Evolutionary conservation across 2,329 filamentous ascomycete species (phyloP), one percentile per base, ranked within the genome.

Genomic region (Zasmidium cellare): DNA sequence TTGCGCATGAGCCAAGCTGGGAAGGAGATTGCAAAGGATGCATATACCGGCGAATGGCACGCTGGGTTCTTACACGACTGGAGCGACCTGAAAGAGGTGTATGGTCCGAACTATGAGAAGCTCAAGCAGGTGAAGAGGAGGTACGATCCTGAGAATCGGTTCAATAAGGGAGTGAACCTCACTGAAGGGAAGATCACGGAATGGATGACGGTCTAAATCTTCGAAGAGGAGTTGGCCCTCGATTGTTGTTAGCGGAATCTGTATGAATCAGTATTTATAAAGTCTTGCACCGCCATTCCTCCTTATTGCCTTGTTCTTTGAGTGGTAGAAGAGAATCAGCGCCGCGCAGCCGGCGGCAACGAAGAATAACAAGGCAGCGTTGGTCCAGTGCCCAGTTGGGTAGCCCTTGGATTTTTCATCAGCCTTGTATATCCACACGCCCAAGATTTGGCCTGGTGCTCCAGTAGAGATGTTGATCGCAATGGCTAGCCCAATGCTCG

Each of bases 361-460:
- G 59, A 87, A 80, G 12, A 88, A 75, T 44, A 88, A 66, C 63
- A 88, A 71, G 11, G 75, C 85, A 2, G 84, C 84, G 68, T 88
- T 88, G 3, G 80, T 82, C 83, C 84, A 89, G 68, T 90, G 87
- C 0, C 88, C 88, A 0, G 87, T 90, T 0, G 86, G 86, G 69
- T 88, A 90, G 0, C 88, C 87, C 9, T 65, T 73, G 20, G 75
- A 71, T 18, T 80, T 81, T 71, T 91, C 86, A 11, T 82, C 74
- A 1, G 82, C 78, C 67, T 87, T 87, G 74, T 90, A 90, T 60
- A 89, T 90, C 87, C 87, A 91, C 1, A 89, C 86, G 0, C 87
- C 88, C 0, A 85, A 82, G 44, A 91, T 90, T 71, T 90, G 87
- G 0, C 88, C 87, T 0, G 87, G 79, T 0, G 86, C 87, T 0